Evolutionary conservation across 2,329 filamentous ascomycete genomes (phyloP).

Genomic region (Xylaria multiplex): DNA sequence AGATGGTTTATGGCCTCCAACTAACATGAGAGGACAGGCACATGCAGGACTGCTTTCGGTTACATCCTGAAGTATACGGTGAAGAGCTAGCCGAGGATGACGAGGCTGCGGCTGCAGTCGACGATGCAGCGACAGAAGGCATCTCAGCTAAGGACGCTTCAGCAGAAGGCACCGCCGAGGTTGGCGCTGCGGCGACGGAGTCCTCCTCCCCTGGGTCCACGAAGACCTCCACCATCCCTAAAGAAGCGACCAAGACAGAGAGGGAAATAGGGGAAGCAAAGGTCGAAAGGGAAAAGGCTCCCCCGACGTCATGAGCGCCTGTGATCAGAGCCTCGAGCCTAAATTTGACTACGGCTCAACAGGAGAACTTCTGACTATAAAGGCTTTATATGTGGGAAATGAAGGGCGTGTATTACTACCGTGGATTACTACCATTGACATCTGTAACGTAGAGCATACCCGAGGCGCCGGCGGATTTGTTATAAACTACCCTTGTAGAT

Average conservation of each 20-base stretch:
- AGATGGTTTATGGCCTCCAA: conserved; percentile 45
- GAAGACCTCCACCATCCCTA: conserved; percentile 5
- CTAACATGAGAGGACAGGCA: conserved; percentile 63
- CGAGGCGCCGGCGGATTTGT: conserved; percentile 18
- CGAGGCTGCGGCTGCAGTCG: conserved; percentile 41
- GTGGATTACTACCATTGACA: conserved; percentile 20
- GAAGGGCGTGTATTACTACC: conserved; percentile 18
- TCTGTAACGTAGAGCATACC: conserved; percentile 20
- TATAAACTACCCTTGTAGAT: conserved; percentile 25
- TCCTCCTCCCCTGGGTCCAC: conserved; percentile 24
- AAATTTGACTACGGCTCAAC: conserved; percentile 10
- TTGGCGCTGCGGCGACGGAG: conserved; percentile 43
- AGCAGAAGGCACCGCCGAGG: conserved; percentile 18
- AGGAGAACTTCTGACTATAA: neutral
- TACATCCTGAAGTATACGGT: conserved; percentile 92
- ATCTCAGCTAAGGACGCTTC: conserved; percentile 41
- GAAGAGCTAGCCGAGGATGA: conserved; percentile 85
- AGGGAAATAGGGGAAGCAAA: conserved; percentile 27
- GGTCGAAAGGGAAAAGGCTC: conserved; percentile 4
- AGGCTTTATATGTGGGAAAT: neutral
- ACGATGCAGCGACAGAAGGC: conserved; percentile 39
- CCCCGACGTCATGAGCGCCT: conserved; percentile 3
- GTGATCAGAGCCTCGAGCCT: neutral
- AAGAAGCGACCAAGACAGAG: conserved; percentile 28
- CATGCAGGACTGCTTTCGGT: conserved; percentile 97